These are phyloP conservation scores for Amanita inopinata DNA, from an alignment of 768 basidiomycete species.

Conservation along the genomic window DNA sequence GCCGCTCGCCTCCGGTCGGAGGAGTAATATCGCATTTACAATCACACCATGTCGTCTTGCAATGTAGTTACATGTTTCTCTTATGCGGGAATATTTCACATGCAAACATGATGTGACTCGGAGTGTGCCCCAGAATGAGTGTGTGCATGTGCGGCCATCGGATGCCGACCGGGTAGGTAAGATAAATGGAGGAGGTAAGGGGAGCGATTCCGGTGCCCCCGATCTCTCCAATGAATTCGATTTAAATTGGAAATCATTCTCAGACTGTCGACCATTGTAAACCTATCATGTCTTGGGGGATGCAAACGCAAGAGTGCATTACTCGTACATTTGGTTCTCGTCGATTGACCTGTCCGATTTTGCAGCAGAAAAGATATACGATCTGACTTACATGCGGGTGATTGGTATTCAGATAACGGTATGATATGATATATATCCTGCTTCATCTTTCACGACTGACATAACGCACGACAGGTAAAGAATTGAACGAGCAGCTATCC, in stretches of 20 bases:
- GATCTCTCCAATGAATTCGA: not conserved
- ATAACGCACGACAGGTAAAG: constrained; percentile 29
- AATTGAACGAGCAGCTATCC: constrained; percentile 53
- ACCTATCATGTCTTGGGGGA: constrained; percentile 13
- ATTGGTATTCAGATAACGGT: constrained; percentile 82
- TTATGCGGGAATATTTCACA: not conserved
- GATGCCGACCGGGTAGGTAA: not conserved
- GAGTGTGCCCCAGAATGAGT: not conserved
- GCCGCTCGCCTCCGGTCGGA: constrained; percentile 91
- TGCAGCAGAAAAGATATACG: constrained; percentile 21
- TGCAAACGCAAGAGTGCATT: constrained; percentile 14
- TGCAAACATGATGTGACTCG: not conserved
- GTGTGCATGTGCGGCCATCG: not conserved
- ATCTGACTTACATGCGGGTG: constrained; percentile 75
- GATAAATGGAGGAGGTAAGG: no score
- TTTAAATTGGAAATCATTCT: no score
- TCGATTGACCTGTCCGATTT: not conserved
- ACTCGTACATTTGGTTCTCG: not conserved
- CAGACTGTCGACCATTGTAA: not conserved
- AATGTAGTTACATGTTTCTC: constrained; percentile 2
- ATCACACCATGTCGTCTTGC: constrained; percentile 25
- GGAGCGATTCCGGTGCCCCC: no score
- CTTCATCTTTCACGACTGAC: constrained; percentile 12
- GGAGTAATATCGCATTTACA: constrained; percentile 55
- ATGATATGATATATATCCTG: constrained; percentile 10